Evolutionary conservation across 805 yeast genomes (phyloP).

Genomic region (Candida patagonica): DNA sequence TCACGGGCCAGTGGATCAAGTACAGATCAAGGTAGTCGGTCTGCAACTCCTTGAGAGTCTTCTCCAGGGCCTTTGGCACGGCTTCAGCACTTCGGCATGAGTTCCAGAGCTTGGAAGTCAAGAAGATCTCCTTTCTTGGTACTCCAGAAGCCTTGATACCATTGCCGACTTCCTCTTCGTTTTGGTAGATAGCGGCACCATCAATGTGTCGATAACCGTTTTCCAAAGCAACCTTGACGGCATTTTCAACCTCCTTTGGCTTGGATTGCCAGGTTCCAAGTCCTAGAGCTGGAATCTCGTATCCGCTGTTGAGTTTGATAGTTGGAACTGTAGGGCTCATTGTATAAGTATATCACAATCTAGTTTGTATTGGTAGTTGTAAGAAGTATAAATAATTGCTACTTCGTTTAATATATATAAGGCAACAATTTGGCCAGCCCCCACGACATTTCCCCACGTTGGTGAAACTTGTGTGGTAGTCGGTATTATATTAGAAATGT

Average conservation of each 20-base stretch:
- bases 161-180: constrained; percentile 46
- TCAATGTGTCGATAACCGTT: constrained; percentile 61
- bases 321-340: too few species aligned
- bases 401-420: too few species aligned
- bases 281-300: constrained; percentile 43
- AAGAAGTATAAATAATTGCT: too few species aligned
- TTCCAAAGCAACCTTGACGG: constrained; percentile 38
- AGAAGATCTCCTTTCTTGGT: constrained; percentile 37
- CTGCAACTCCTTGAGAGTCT: constrained; percentile 34
- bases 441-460: too few species aligned
- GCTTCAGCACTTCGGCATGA: constrained; percentile 29
- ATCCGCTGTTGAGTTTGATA: constrained; percentile 35
- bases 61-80: constrained; percentile 36
- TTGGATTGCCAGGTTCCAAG: constrained; percentile 42
- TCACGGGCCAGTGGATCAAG: constrained; percentile 48
- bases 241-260: constrained; percentile 24
- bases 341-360: too few species aligned
- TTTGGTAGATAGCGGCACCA: constrained; percentile 47
- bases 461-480: too few species aligned
- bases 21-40: constrained; percentile 45
- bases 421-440: too few species aligned
- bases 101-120: constrained; percentile 34
- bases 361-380: too few species aligned
- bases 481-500: too few species aligned
- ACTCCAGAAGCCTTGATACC: constrained; percentile 54